Evolutionary conservation across 1,284 basidiomycete genomes (phyloP).

Genomic region (Microbotryum saponariae): DNA sequence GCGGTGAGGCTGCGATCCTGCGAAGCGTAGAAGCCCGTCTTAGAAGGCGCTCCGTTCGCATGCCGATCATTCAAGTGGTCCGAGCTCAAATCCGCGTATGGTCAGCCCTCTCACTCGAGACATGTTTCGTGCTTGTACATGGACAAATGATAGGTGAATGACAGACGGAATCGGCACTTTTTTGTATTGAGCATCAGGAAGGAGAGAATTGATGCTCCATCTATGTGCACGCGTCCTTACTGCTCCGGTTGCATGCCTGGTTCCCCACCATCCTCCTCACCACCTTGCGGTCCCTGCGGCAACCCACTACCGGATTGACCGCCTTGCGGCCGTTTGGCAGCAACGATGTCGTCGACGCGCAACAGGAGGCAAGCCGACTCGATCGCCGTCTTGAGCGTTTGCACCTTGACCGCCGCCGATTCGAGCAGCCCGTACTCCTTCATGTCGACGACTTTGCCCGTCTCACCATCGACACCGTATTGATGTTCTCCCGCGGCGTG

Average conservation of each 20-base stretch:
- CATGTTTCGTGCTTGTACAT: too few relatives aligned
- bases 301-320: constrained; percentile 2
- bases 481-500: constrained; percentile 84
- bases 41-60: too few relatives aligned
- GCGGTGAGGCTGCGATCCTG: too few relatives aligned
- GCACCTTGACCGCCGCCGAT: constrained; percentile 92
- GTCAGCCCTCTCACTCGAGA: too few relatives aligned
- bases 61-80: too few relatives aligned
- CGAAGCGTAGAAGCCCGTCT: too few relatives aligned
- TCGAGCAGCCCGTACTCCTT: constrained; percentile 88
- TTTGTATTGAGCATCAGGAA: too few relatives aligned
- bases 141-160: too few relatives aligned
- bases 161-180: too few relatives aligned
- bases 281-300: constrained; percentile 11
- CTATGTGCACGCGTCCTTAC: neutral
- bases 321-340: constrained; percentile 27
- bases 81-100: too few relatives aligned
- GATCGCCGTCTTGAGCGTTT: constrained; percentile 94
- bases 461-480: constrained; percentile 92
- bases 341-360: constrained; percentile 68
- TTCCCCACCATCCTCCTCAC: constrained; percentile 5
- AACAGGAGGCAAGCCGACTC: constrained; percentile 88
- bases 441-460: constrained; percentile 93
- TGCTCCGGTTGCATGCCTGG: constrained; percentile 10
- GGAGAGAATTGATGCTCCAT: too few relatives aligned